Evolutionary conservation across 192 early-diverging fungal species (phyloP).

Genomic region (Coemansia sp.): DNA sequence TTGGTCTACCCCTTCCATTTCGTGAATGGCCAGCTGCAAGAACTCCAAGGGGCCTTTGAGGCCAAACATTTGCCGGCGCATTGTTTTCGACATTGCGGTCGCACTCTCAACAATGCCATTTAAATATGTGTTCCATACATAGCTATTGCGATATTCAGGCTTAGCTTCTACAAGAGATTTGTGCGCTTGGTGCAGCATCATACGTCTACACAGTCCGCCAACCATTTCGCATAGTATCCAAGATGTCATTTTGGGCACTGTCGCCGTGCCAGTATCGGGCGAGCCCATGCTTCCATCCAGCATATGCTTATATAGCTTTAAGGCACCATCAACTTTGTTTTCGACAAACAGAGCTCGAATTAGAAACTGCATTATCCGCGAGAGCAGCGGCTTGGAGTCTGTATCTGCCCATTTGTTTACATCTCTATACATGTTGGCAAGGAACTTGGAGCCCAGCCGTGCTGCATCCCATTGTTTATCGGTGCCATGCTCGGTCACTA

Average conservation of each 20-base stretch:
- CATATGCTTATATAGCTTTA: constrained; percentile 13
- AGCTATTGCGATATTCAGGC: constrained; percentile 3
- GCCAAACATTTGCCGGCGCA: background rate
- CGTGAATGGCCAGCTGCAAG: constrained; percentile 5
- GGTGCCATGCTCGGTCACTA: background rate
- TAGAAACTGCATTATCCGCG: constrained; percentile 17
- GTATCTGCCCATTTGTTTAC: background rate
- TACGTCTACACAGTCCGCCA: constrained; percentile 23
- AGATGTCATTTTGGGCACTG: background rate
- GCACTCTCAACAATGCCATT: constrained; percentile 17
- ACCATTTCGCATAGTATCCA: constrained; percentile 42
- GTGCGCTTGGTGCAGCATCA: constrained; percentile 20
- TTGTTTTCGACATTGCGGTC: background rate
- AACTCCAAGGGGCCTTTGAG: background rate
- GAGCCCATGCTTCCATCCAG: background rate
- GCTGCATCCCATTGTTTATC: constrained; percentile 31
- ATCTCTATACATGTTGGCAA: constrained; percentile 16
- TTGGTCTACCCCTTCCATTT: constrained; percentile 22
- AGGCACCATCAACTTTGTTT: constrained; percentile 14
- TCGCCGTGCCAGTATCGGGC: background rate
- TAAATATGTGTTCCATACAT: constrained; percentile 45
- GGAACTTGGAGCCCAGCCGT: constrained; percentile 26
- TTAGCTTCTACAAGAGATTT: background rate
- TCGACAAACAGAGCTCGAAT: constrained; percentile 37
- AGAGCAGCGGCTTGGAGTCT: background rate